A percentile compares a stretch with the other conserved stretches of the same genome.
Conservation (phyloP, 1,284 basidiomycete genomes). For the Marasmius tenuissimus region DNA sequence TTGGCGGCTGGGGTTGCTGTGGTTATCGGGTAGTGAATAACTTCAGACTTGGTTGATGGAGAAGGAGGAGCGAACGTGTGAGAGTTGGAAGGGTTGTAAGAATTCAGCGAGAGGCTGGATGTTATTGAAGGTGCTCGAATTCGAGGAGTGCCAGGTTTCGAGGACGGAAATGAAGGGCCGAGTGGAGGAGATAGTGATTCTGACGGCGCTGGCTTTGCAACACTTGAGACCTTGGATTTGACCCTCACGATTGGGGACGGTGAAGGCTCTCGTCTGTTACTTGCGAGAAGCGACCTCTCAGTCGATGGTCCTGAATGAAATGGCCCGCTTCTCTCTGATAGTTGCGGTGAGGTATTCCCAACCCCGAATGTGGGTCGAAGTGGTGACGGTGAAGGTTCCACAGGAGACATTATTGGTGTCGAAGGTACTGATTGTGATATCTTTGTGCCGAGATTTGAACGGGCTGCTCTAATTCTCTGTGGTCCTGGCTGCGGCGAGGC, state of each 20-base stretch:
- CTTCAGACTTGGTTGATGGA: constrained; percentile 22
- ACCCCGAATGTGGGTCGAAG: no score
- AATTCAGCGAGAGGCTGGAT: constrained; percentile 35
- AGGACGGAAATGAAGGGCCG: constrained; percentile 6
- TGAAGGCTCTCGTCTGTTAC: constrained; percentile 19
- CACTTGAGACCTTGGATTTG: constrained; percentile 55
- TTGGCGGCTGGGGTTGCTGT: constrained; percentile 53
- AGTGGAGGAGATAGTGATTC: constrained; percentile 25
- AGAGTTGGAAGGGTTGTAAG: constrained; percentile 30
- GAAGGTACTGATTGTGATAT: not conserved
- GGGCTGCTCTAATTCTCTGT: constrained; percentile 8
- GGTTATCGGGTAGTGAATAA: constrained; percentile 55
- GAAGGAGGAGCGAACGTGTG: not conserved
- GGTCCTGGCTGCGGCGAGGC: constrained; percentile 4
- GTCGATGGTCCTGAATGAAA: constrained; percentile 15
- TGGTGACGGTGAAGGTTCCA: not conserved
- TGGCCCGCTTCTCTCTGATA: not conserved
- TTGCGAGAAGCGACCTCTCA: constrained; percentile 14
- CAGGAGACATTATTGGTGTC: not conserved
- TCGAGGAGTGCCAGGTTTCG: constrained; percentile 8
- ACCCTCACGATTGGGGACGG: constrained; percentile 32
- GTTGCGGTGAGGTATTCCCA: not conserved
- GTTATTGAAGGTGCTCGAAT: constrained; percentile 34
- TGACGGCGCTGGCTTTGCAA: constrained; percentile 37
- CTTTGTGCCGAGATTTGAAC: constrained; percentile 13